Evolutionary conservation across 129 eudicot genomes (phyloP).

Genomic region (Ambrosia trifida): DNA sequence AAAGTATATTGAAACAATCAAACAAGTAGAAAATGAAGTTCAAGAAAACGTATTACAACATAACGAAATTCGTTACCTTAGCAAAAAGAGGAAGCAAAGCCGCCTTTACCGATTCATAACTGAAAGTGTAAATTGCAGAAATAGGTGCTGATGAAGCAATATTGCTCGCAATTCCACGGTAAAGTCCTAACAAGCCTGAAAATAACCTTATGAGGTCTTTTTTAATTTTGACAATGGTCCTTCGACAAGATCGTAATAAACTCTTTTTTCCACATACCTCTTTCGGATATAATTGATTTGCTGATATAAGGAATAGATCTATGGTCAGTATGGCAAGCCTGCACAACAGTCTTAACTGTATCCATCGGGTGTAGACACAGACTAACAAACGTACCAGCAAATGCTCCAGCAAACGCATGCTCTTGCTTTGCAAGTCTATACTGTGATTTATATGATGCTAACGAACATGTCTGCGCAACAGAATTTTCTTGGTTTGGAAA

Average conservation of each 20-base stretch:
- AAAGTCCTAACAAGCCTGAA: constrained; percentile 76
- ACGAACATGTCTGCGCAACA: constrained; percentile 27
- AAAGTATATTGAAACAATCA: background rate
- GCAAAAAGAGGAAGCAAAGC: constrained; percentile 76
- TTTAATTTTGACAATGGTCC: constrained; percentile 10
- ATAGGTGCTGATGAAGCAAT: constrained; percentile 93
- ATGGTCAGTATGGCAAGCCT: constrained; percentile 70
- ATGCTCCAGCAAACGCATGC: constrained; percentile 98
- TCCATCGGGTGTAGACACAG: constrained; percentile 92
- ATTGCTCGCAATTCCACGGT: constrained; percentile 89
- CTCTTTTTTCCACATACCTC: constrained; percentile 49
- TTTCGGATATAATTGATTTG: constrained; percentile 74
- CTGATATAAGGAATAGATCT: constrained; percentile 54
- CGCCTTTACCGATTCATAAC: constrained; percentile 89
- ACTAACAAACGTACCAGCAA: constrained; percentile 90
- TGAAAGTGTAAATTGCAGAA: constrained; percentile 91
- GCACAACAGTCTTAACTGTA: constrained; percentile 86
- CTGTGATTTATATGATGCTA: constrained; percentile 35
- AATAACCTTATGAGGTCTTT: constrained; percentile 6
- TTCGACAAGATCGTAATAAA: constrained; percentile 5
- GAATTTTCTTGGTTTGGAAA: constrained; percentile 19
- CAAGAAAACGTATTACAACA: background rate
- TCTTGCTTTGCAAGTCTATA: constrained; percentile 63
- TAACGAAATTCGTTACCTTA: constrained; percentile 49
- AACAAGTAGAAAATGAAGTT: background rate